These are phyloP conservation scores for Luvunga scandens DNA, from an alignment of 345 rosid species.

Conservation along the genomic window DNA sequence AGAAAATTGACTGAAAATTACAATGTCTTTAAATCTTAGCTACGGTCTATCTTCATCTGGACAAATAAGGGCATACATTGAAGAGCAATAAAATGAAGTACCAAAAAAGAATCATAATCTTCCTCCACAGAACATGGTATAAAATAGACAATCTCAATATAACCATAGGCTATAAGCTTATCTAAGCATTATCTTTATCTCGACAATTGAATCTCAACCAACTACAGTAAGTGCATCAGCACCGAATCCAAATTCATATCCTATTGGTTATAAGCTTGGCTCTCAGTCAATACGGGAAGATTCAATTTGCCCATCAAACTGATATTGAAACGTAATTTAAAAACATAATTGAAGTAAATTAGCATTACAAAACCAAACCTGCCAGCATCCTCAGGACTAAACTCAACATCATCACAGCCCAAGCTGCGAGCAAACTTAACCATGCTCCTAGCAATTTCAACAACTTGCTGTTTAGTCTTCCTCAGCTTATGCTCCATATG, in stretches of 20 bases:
- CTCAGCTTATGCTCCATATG: constrained; percentile 78
- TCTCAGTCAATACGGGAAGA: too few relatives aligned
- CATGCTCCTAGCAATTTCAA: constrained; percentile 75
- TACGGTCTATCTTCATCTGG: too few relatives aligned
- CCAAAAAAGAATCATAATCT: too few relatives aligned
- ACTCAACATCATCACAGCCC: constrained; percentile 90
- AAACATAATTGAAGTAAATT: not conserved
- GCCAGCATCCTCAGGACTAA: constrained; percentile 97
- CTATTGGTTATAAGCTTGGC: not conserved
- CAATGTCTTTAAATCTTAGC: not conserved
- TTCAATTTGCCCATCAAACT: not conserved
- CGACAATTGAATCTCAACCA: too few relatives aligned
- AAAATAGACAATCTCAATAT: too few relatives aligned
- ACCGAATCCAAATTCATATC: too few relatives aligned
- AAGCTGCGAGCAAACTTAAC: constrained; percentile 72
- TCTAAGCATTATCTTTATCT: too few relatives aligned
- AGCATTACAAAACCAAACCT: constrained; percentile 35
- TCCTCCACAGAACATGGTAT: too few relatives aligned
- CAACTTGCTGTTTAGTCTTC: constrained; percentile 68
- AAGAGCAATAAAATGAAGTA: too few relatives aligned
- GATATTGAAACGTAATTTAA: not conserved
- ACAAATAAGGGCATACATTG: too few relatives aligned
- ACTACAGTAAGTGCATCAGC: too few relatives aligned
- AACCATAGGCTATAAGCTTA: too few relatives aligned
- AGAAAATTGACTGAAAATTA: not conserved